Conservation (phyloP, 148 eudicot genomes). For the Linanthus parryae region DNA sequence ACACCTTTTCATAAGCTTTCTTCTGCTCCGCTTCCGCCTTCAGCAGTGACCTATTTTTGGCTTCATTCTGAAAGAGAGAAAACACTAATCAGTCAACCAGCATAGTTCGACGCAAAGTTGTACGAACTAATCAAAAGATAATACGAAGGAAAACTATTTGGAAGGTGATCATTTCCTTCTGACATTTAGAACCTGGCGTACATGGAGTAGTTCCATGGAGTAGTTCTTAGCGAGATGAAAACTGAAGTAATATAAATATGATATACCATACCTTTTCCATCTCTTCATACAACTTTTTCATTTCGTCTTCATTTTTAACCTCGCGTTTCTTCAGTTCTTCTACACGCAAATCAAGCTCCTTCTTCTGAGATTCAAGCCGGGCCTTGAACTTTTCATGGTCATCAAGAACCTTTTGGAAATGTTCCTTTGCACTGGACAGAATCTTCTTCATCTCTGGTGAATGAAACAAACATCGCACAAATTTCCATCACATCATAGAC, state of each 20-base stretch:
- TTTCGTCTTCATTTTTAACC: slow-evolving; percentile 69
- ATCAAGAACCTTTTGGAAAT: slow-evolving; percentile 70
- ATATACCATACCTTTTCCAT: slow-evolving; percentile 92
- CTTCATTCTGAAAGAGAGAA: slow-evolving; percentile 50
- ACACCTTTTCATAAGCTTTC: slow-evolving; percentile 70
- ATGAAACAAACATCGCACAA: too few species aligned
- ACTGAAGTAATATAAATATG: too few species aligned
- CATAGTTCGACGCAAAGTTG: too few species aligned
- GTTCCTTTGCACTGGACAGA: slow-evolving; percentile 66
- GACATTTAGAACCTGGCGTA: too few species aligned
- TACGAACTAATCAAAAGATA: too few species aligned
- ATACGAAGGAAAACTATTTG: too few species aligned
- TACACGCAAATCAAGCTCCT: slow-evolving; percentile 64
- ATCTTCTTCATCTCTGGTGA: slow-evolving; percentile 72
- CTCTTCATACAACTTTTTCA: slow-evolving; percentile 71
- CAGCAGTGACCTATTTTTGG: slow-evolving; percentile 53
- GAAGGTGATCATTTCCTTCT: too few species aligned
- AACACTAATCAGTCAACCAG: too few species aligned
- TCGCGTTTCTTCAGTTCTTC: slow-evolving; percentile 85
- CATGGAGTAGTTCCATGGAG: too few species aligned
- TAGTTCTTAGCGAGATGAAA: too few species aligned
- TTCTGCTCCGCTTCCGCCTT: slow-evolving; percentile 64
- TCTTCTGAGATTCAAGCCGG: slow-evolving; percentile 63
- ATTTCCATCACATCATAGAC: too few species aligned
- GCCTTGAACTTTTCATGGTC: slow-evolving; percentile 80